Percentiles rank a stretch among this genome's conserved stretches.
These are phyloP conservation scores for Euphrasia confusa DNA, from an alignment of 257 asterid genomes.

Conservation along the genomic window DNA sequence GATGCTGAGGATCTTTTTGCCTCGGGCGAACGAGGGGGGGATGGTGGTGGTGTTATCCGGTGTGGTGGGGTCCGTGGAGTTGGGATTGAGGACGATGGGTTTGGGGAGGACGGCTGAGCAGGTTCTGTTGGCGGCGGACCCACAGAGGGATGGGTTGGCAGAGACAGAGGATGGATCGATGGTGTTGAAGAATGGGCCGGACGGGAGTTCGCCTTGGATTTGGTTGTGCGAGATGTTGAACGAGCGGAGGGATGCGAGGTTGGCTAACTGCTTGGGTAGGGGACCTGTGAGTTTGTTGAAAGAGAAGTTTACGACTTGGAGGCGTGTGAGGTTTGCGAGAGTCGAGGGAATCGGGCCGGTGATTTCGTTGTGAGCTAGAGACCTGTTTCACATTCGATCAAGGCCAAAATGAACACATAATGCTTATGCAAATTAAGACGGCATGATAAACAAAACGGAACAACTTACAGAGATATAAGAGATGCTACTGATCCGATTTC, in stretches of 20 bases:
- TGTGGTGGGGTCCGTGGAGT: slow-evolving; percentile 46
- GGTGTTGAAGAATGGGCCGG: slow-evolving; percentile 63
- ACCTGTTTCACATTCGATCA: slow-evolving; percentile 36
- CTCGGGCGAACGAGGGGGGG: slow-evolving; percentile 37
- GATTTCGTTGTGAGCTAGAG: slow-evolving; percentile 48
- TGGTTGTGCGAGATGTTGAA: slow-evolving; percentile 79
- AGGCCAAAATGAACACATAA: not conserved
- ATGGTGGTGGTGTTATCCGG: slow-evolving; percentile 37
- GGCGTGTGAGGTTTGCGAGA: slow-evolving; percentile 43
- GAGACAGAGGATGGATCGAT: slow-evolving; percentile 63
- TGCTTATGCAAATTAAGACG: not conserved
- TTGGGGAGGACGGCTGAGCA: slow-evolving; percentile 73
- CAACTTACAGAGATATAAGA: slow-evolving; percentile 54
- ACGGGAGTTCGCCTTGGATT: slow-evolving; percentile 68
- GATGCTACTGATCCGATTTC: slow-evolving; percentile 52
- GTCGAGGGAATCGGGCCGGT: slow-evolving; percentile 54
- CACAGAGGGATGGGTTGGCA: slow-evolving; percentile 70
- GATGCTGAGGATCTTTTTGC: slow-evolving; percentile 72
- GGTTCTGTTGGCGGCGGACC: slow-evolving; percentile 53
- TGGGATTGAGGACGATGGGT: slow-evolving; percentile 77
- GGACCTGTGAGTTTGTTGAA: slow-evolving; percentile 59
- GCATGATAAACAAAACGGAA: not conserved
- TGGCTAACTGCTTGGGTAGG: slow-evolving; percentile 58
- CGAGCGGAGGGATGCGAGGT: slow-evolving; percentile 48
- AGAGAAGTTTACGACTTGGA: slow-evolving; percentile 58